These are phyloP conservation scores for Pseudonitzschia delicatissima DNA, from an alignment of 108 stramenopile genomes.

Conservation along the genomic window DNA sequence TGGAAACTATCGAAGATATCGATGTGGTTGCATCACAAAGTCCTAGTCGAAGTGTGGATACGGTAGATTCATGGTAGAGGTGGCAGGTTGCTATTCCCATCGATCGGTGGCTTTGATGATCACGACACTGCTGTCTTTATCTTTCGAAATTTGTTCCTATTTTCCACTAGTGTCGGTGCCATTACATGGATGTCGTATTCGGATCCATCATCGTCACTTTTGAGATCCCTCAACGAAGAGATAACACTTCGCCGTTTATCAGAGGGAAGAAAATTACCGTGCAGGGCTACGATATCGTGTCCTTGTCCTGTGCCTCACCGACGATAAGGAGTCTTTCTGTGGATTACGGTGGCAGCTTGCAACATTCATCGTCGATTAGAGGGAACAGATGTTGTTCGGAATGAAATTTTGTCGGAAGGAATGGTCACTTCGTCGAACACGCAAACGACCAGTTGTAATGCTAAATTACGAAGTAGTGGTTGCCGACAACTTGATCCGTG, in stretches of 20 bases:
- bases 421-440: background rate
- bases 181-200: conserved; percentile 51
- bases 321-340: background rate
- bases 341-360: background rate
- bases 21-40: conserved; percentile 24
- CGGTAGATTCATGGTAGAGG: conserved; percentile 53
- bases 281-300: background rate
- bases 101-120: conserved; percentile 23
- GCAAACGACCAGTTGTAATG: background rate
- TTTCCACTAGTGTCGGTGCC: conserved; percentile 35
- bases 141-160: conserved; percentile 42
- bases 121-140: background rate
- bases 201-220: background rate
- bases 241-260: conserved; percentile 12
- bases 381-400: background rate
- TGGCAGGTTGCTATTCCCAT: conserved; percentile 28
- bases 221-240: conserved; percentile 11
- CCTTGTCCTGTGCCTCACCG: background rate
- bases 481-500: conserved; percentile 1
- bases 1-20: conserved; percentile 29
- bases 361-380: background rate
- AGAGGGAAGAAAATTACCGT: background rate
- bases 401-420: background rate
- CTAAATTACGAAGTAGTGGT: conserved; percentile 1
- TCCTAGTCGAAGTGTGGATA: conserved; percentile 54